A percentile compares a stretch with the other conserved stretches of the same genome.
Conservation (phyloP, 2,329 filamentous ascomycete species). For the Graphiopsis chlorocephala region DNA sequence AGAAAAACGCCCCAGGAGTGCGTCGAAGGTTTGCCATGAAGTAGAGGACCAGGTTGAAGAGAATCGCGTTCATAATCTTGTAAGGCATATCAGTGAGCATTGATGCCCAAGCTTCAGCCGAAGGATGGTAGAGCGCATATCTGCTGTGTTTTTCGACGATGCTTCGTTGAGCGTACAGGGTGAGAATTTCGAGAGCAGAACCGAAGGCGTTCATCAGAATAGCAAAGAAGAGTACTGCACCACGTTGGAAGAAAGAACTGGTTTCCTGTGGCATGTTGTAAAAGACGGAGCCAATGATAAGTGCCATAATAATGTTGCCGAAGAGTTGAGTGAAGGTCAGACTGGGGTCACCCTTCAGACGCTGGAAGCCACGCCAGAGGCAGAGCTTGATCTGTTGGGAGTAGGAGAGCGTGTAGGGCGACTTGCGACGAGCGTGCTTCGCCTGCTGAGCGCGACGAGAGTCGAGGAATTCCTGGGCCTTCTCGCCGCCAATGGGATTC, state of each 20-base stretch:
- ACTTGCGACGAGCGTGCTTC: slow-evolving; percentile 58
- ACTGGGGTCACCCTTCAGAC: slow-evolving; percentile 72
- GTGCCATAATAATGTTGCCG: slow-evolving; percentile 71
- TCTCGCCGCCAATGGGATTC: slow-evolving; percentile 46
- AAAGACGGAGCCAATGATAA: slow-evolving; percentile 79
- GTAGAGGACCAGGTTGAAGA: slow-evolving; percentile 79
- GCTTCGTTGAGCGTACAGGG: slow-evolving; percentile 81
- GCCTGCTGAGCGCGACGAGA: slow-evolving; percentile 48
- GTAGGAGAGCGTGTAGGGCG: slow-evolving; percentile 80
- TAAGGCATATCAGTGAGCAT: slow-evolving; percentile 85
- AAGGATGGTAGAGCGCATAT: slow-evolving; percentile 87
- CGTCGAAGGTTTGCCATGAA: slow-evolving; percentile 82
- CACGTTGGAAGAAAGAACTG: slow-evolving; percentile 72
- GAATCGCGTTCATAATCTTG: slow-evolving; percentile 70
- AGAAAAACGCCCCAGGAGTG: slow-evolving; percentile 75
- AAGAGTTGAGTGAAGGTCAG: slow-evolving; percentile 66
- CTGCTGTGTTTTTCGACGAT: slow-evolving; percentile 88
- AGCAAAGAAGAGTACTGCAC: slow-evolving; percentile 81
- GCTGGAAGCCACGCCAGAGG: slow-evolving; percentile 74
- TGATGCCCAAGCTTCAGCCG: slow-evolving; percentile 80
- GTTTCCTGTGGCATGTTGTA: slow-evolving; percentile 69
- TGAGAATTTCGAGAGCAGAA: slow-evolving; percentile 78
- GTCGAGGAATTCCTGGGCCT: slow-evolving; percentile 44
- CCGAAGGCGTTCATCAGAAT: slow-evolving; percentile 83
- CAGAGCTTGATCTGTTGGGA: slow-evolving; percentile 74